These are phyloP conservation scores for Xylaria sp. DNA, from an alignment of 2,329 filamentous ascomycete genomes.

Conservation along the genomic window DNA sequence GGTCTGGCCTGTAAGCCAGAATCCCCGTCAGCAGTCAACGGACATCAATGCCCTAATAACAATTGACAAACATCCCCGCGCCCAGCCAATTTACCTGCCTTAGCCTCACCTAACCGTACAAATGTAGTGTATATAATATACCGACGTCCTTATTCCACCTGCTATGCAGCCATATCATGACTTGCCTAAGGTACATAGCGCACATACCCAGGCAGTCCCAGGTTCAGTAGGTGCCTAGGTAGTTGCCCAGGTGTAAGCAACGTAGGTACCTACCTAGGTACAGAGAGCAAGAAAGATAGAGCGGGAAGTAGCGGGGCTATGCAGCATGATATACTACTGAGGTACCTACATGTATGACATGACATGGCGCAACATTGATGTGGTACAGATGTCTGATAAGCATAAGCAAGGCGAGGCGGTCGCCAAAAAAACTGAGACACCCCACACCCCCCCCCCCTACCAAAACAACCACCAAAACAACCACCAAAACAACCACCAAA, in stretches of 20 bases:
- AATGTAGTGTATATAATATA: too few species aligned
- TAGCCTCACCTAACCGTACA: not conserved
- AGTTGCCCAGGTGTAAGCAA: too few species aligned
- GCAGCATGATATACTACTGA: not conserved
- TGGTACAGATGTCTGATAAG: too few species aligned
- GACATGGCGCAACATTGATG: not conserved
- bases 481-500: too few species aligned
- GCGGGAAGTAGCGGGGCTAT: not conserved
- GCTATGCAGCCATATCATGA: not conserved
- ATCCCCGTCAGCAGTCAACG: constrained; percentile 13
- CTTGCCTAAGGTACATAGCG: not conserved
- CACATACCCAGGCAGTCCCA: too few species aligned
- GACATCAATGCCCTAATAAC: not conserved
- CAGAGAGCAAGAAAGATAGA: not conserved
- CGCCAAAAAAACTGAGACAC: too few species aligned
- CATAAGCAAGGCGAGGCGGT: too few species aligned
- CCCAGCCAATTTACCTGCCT: constrained; percentile 2
- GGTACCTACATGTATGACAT: not conserved
- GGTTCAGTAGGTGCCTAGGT: too few species aligned
- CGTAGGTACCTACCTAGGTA: not conserved
- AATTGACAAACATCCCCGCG: not conserved
- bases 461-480: too few species aligned
- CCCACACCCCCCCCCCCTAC: too few species aligned
- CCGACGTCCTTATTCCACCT: not conserved
- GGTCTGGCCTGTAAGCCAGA: constrained; percentile 4